Conservation (phyloP, 2,329 filamentous ascomycete genomes). For the Aspergillus sp. region DNA sequence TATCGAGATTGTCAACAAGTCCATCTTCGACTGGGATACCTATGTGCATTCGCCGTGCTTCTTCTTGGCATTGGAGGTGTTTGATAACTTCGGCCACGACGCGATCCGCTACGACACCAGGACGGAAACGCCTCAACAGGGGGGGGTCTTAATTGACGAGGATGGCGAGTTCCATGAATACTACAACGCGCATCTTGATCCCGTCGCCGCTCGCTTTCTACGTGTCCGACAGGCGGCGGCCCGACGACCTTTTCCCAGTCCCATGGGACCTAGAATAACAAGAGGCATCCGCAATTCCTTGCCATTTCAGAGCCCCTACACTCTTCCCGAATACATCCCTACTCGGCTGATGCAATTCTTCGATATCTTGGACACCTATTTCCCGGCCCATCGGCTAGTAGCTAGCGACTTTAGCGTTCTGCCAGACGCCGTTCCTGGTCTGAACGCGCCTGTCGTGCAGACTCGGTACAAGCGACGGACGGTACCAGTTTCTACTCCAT, state of each 20-base stretch:
- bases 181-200: constrained; percentile 73
- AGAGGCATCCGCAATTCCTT: constrained; percentile 56
- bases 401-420: constrained; percentile 85
- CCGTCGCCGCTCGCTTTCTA: constrained; percentile 72
- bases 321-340: constrained; percentile 82
- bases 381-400: constrained; percentile 80
- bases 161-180: constrained; percentile 92
- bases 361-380: constrained; percentile 76
- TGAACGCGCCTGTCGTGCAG: constrained; percentile 94
- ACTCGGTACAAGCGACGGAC: constrained; percentile 81
- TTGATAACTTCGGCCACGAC: constrained; percentile 97
- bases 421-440: constrained; percentile 70
- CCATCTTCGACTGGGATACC: constrained; percentile 86
- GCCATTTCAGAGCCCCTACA: constrained; percentile 68
- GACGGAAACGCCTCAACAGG: constrained; percentile 78
- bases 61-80: constrained; percentile 95
- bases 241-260: constrained; percentile 35
- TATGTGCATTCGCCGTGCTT: constrained; percentile 91
- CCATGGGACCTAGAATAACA: constrained; percentile 43
- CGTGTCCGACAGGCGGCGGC: constrained; percentile 70
- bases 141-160: constrained; percentile 74
- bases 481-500: constrained; percentile 80
- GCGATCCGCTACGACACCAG: constrained; percentile 78
- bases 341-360: constrained; percentile 96
- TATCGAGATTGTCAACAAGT: constrained; percentile 89